phyloP scores from a whole-genome alignment of 306 rosid species.

The Corylus heterophylla region DNA sequence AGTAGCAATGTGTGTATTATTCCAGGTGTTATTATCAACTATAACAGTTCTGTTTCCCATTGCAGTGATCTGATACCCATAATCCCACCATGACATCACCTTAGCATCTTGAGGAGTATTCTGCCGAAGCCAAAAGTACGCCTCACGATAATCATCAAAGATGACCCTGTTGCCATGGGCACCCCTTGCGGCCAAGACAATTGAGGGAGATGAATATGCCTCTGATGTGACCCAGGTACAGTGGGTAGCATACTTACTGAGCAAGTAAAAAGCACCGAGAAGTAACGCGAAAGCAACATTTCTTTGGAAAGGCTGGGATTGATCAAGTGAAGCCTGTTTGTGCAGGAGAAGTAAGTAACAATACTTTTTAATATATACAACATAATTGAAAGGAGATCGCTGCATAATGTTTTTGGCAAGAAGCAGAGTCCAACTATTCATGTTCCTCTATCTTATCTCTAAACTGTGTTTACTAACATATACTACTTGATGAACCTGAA shows the following conservation, averaged over 20 bases:
- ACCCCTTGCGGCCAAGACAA: slow-evolving; percentile 99
- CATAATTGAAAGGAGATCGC: slow-evolving; percentile 10
- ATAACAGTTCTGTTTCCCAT: slow-evolving; percentile 99
- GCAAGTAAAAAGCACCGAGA: slow-evolving; percentile 93
- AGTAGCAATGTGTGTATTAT: slow-evolving; percentile 98
- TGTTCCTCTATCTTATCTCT: not conserved
- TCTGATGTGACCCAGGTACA: slow-evolving; percentile 99
- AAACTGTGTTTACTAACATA: not conserved
- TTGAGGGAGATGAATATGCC: slow-evolving; percentile 99
- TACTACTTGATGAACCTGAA: not conserved
- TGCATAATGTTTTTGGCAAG: not conserved
- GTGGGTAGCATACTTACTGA: slow-evolving; percentile 85
- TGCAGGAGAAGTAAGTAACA: slow-evolving; percentile 19
- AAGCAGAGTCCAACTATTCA: not conserved
- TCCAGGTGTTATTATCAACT: slow-evolving; percentile 99
- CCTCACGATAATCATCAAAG: slow-evolving; percentile 98
- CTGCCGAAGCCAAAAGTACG: slow-evolving; percentile 98
- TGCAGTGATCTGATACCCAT: slow-evolving; percentile 97
- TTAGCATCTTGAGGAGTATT: slow-evolving; percentile 96
- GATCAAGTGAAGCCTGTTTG: slow-evolving; percentile 78
- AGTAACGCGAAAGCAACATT: slow-evolving; percentile 84
- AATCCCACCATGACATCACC: slow-evolving; percentile 99
- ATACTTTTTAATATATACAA: slow-evolving; percentile 20
- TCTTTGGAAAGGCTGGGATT: slow-evolving; percentile 93
- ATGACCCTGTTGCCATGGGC: slow-evolving; percentile 95